Conservation (phyloP, 495 filamentous ascomycete genomes). For the Penicillium nucicola region DNA sequence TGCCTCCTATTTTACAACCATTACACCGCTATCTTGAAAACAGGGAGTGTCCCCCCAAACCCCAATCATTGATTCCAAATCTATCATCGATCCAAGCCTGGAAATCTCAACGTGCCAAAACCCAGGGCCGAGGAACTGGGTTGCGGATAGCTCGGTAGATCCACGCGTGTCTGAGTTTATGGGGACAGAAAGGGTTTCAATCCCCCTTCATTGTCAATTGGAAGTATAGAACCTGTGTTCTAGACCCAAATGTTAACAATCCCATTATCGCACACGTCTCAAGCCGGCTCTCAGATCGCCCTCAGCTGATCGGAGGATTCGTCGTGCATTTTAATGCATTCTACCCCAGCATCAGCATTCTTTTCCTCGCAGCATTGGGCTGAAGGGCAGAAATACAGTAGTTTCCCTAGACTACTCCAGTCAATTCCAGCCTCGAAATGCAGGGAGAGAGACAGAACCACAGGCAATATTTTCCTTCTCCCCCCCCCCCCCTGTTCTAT, state of each 20-base stretch:
- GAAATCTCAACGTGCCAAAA: conserved; percentile 1
- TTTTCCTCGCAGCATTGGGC: too few species aligned
- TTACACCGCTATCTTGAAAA: too few species aligned
- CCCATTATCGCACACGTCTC: too few species aligned
- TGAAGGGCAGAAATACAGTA: too few species aligned
- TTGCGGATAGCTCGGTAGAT: conserved; percentile 26
- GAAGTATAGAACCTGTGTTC: not conserved
- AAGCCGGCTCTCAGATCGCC: not conserved
- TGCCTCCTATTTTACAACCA: too few species aligned
- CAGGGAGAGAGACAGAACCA: too few species aligned
- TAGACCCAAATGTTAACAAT: not conserved
- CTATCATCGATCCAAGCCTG: not conserved
- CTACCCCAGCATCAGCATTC: not conserved
- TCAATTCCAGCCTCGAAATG: too few species aligned
- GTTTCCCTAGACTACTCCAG: too few species aligned
- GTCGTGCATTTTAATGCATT: not conserved
- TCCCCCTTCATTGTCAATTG: not conserved
- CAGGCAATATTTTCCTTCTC: too few species aligned
- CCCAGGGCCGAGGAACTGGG: conserved; percentile 22
- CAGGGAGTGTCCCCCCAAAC: too few species aligned
- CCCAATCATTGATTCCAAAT: too few species aligned
- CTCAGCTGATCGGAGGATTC: not conserved
- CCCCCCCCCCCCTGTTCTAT: too few species aligned
- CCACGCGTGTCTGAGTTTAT: conserved; percentile 22
- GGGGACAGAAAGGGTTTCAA: conserved; percentile 16